Conservation (phyloP, 139 green algal genomes). For the Trebouxia sp. region DNA sequence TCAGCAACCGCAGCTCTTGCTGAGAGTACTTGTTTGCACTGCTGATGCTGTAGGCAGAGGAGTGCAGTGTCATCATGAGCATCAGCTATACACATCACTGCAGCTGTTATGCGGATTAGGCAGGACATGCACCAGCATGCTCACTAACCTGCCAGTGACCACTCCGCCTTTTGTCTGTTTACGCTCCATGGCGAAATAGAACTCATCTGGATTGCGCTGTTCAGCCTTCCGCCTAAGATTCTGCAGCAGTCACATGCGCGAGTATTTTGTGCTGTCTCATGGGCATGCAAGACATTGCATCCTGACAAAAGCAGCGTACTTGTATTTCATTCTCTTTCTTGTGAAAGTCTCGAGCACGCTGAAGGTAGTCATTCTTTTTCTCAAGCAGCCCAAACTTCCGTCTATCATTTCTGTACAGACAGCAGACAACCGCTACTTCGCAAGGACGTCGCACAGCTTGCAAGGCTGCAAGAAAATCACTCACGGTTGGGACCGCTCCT, state of each 20-base stretch:
- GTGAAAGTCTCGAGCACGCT: constrained; percentile 92
- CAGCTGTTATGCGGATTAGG: too few relatives aligned
- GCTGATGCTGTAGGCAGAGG: constrained; percentile 41
- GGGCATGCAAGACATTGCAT: background rate
- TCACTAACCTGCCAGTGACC: constrained; percentile 56
- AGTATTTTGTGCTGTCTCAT: background rate
- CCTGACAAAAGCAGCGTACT: constrained; percentile 39
- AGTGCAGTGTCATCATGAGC: background rate
- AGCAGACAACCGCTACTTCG: background rate
- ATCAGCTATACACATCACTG: too few relatives aligned
- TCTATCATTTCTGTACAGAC: constrained; percentile 42
- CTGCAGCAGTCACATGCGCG: constrained; percentile 44
- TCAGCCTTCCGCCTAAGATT: constrained; percentile 86
- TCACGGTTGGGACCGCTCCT: constrained; percentile 95
- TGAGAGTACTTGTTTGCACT: constrained; percentile 90
- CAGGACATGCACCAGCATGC: too few relatives aligned
- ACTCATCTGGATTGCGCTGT: constrained; percentile 96
- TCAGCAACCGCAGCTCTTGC: constrained; percentile 92
- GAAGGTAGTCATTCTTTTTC: constrained; percentile 97
- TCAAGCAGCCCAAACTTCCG: constrained; percentile 88
- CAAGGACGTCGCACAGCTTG: background rate
- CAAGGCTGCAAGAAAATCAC: constrained; percentile 24
- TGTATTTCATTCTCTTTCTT: constrained; percentile 90
- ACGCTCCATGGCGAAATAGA: constrained; percentile 98
- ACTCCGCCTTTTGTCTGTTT: constrained; percentile 80